Percentiles rank a stretch among this genome's conserved stretches.
These are phyloP conservation scores for Chalaropsis ovoidea DNA, from an alignment of 2,329 filamentous ascomycete genomes.

Conservation along the genomic window DNA sequence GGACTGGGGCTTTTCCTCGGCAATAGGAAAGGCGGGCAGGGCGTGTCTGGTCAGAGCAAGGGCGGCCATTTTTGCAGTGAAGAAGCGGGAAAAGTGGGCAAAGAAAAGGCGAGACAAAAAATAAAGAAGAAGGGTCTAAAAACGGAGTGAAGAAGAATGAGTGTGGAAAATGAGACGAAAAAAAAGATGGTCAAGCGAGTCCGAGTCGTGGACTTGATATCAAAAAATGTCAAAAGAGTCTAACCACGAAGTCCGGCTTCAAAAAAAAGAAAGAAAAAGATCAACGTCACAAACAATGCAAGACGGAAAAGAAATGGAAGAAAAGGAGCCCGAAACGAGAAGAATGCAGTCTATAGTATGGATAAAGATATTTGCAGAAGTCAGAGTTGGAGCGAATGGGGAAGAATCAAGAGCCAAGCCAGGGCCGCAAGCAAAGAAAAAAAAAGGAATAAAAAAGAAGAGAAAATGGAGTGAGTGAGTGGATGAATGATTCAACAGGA, in stretches of 20 bases:
- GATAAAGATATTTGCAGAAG: conserved; percentile 11
- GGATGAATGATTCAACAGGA: conserved; percentile 12
- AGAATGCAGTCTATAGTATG: not conserved
- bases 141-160: not conserved
- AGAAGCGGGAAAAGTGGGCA: not conserved
- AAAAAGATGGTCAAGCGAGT: not conserved
- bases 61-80: conserved; percentile 15
- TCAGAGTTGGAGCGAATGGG: not conserved
- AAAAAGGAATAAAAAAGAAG: not conserved
- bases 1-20: conserved; percentile 1
- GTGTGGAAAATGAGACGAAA: not conserved
- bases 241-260: conserved; percentile 1
- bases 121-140: not conserved
- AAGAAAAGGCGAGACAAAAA: not conserved
- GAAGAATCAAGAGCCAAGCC: conserved; percentile 12
- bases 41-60: conserved; percentile 9
- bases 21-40: not conserved
- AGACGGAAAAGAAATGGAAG: not conserved
- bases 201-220: conserved; percentile 6
- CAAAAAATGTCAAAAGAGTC: not conserved
- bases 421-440: not conserved
- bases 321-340: not conserved
- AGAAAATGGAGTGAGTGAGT: not conserved
- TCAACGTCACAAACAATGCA: conserved; percentile 12
- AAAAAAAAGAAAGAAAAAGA: not conserved